Percentiles rank a stretch among this genome's conserved stretches.
Conservation (phyloP, 805 yeast genomes). For the Myxozyma mucilagina region DNA sequence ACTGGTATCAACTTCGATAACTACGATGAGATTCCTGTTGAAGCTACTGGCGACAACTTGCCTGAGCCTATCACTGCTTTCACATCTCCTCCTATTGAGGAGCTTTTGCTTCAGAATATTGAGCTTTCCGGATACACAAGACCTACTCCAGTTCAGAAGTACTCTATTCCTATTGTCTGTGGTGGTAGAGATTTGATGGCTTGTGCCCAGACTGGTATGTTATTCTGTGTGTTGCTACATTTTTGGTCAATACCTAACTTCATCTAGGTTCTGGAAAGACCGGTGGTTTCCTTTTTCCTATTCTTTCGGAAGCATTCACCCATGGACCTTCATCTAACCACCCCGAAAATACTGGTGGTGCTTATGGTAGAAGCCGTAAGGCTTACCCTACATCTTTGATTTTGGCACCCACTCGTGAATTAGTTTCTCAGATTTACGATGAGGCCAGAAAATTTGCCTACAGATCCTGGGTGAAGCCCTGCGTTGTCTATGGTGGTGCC, state of each 20-base stretch:
- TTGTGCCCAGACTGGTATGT: constrained; percentile 75
- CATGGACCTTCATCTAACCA: constrained; percentile 72
- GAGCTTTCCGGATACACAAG: constrained; percentile 82
- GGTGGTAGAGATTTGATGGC: constrained; percentile 93
- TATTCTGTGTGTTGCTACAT: not conserved
- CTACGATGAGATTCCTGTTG: constrained; percentile 98
- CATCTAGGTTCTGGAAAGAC: constrained; percentile 92
- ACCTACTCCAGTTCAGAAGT: constrained; percentile 96
- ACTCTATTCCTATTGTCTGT: constrained; percentile 89
- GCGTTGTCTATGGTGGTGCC: constrained; percentile 98
- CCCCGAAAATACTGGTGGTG: constrained; percentile 42
- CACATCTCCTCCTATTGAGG: constrained; percentile 89
- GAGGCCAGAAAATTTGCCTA: constrained; percentile 94
- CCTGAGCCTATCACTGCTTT: constrained; percentile 91
- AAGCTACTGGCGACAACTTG: constrained; percentile 91
- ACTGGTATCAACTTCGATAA: constrained; percentile 98
- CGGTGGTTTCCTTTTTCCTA: constrained; percentile 99
- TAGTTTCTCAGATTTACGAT: constrained; percentile 93
- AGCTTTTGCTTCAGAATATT: constrained; percentile 81
- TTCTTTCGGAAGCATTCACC: constrained; percentile 83
- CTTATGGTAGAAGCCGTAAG: constrained; percentile 57
- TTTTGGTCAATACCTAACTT: not conserved
- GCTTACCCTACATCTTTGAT: constrained; percentile 94
- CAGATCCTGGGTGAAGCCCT: constrained; percentile 97
- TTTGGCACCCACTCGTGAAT: constrained; percentile 98